Evolutionary conservation across 75 land plant species (phyloP).

Genomic region (Azolla pinnata): DNA sequence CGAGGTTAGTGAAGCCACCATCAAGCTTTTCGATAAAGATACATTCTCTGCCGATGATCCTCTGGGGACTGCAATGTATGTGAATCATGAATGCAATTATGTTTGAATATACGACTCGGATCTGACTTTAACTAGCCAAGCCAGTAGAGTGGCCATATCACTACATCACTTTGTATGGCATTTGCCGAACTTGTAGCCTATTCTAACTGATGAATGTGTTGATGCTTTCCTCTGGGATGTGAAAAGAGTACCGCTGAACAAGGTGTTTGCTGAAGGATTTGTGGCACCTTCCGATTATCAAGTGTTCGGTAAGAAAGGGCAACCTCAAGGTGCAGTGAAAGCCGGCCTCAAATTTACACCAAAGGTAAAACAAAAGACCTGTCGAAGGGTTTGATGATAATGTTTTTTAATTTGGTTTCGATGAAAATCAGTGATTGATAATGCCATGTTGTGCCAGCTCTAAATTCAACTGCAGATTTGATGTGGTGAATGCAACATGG

Average conservation of each 20-base stretch:
- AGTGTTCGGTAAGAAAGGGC: background rate
- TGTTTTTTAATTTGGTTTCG: too few species aligned
- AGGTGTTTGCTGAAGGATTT: constrained; percentile 1
- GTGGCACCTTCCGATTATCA: background rate
- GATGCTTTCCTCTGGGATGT: background rate
- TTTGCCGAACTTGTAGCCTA: background rate
- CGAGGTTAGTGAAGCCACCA: constrained; percentile 8
- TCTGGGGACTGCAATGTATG: constrained; percentile 12
- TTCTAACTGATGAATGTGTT: background rate
- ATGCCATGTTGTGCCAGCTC: too few species aligned
- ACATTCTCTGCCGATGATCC: constrained; percentile 17
- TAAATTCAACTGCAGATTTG: too few species aligned
- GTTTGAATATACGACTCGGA: too few species aligned
- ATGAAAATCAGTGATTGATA: too few species aligned
- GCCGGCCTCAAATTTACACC: constrained; percentile 12
- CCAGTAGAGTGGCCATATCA: too few species aligned
- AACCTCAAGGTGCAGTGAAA: background rate
- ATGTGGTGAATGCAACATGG: too few species aligned
- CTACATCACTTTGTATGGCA: background rate
- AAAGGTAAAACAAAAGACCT: too few species aligned
- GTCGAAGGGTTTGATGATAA: too few species aligned
- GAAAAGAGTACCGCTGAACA: constrained; percentile 1
- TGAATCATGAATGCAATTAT: background rate
- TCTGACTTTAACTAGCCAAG: too few species aligned
- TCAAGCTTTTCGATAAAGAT: constrained; percentile 19